Evolutionary conservation across 441 rosid species (phyloP), one percentile per base, ranked within the genome.

Genomic region (Lepidium campestre): DNA sequence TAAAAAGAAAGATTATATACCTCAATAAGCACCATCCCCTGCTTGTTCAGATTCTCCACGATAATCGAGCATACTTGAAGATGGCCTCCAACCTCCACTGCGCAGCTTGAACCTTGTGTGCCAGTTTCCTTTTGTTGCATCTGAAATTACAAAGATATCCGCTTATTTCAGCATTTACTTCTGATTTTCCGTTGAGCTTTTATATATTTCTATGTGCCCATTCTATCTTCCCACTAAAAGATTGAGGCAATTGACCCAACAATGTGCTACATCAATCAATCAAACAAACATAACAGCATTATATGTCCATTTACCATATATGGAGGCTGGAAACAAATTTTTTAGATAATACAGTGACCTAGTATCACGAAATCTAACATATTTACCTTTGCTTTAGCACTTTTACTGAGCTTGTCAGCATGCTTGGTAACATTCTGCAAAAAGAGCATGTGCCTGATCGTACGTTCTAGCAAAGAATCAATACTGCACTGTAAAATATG

Each of bases 11-110:
- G 25, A 47, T 31, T 42, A 58, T 78, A 70, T 61, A 91, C 99
- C 96, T 89, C 96, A 53, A 94, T 86, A 53, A 89, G 91, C 85
- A 93, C 83, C 82, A 89, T 92, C 39, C 99, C 90, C 18, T 79
- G 86, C 79, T 86, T 86, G 80, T 79, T 82, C 49, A 89, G 83
- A 83, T 91, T 88, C 86, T 94, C 96, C 27, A 94, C 96, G 20
- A 89, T 50, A 58, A 94, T 91, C 12, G 97, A 88, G 71, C 88
- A 85, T 72, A 91, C 93, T 79, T 87, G 91, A 68, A 87, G 84
- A 80, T 85, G 96, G 71, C 95, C 89, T 67, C 97, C 97, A 52
- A 94, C 88, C 79, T 94, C 96, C 65, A 91, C 91, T 4, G 91
- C 97, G 81, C 92, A 91, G 76, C 89, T 94, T 65, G 99, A 86